Evolutionary conservation across 2,329 filamentous ascomycete genomes (phyloP), one percentile per base, ranked within the genome.

Genomic region (Fusarium sambucinum): DNA sequence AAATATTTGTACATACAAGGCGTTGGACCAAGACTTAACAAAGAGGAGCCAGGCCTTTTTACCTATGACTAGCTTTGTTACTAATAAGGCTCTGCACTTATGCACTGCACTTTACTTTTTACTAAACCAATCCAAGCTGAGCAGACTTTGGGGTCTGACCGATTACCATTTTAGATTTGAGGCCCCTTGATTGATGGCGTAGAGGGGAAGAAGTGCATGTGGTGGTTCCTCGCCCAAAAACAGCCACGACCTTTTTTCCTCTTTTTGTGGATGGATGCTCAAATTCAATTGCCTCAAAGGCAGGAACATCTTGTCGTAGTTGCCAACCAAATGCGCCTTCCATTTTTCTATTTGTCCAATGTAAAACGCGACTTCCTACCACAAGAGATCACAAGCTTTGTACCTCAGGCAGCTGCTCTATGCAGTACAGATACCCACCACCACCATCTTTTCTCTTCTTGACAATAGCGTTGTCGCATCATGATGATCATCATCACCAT

Each of bases 401-500:
- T 42, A 40, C 56, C 46, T 59, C 21, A 29, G 35, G 56, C 19
- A 45, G 29, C 32, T 27, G 23, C 33, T 38, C 13, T 50, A 8
- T 27, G 14, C 46, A 19, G 32, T 14, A 25, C 30, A 41, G 33
- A 16, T 16, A 37, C 21, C 59, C 50, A 55, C 57, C 44, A 47
- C 23, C 53, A 48, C 30, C 41, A 25, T 29, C 33, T 44, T 19
- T 30, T 61, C 27, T 53, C 42, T 29, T 38, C 35, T 46, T 17
- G 54, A 41, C 38, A 35, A 52, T 37, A 47, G 58, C 21, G 48
- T 67, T 50, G 52, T 64, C 59, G 53, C 46, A 48, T 42, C 53
- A 68, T 64, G 53, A 68, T 68, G 53, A 68, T 68, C 59, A 56
- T 40, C 44, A 68, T 40, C 64, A 54, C 32, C 21, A 55, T 40